Conservation (phyloP, 106 monocot species). For the Platanthera zijinensis region DNA sequence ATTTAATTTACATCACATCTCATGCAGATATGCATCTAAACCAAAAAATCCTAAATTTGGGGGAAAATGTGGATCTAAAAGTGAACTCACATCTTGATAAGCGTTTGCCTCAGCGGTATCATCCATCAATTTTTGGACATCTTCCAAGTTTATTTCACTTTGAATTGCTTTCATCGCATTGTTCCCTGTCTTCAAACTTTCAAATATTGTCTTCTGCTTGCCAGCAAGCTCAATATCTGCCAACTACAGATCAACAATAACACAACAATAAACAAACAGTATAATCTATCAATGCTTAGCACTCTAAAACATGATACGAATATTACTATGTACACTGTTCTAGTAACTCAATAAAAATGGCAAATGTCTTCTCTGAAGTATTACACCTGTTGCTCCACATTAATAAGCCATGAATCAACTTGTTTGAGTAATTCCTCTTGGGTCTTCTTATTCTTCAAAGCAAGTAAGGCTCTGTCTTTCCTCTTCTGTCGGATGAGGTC, state of each 20-base stretch:
- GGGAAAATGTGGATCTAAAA: conserved; percentile 2
- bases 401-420: conserved; percentile 83
- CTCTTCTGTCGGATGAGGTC: conserved; percentile 73
- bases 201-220: conserved; percentile 88
- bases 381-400: conserved; percentile 91
- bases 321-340: not conserved
- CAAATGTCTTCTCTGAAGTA: not conserved
- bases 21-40: not conserved
- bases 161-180: conserved; percentile 86
- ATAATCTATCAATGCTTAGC: not conserved
- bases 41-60: not conserved
- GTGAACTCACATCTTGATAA: conserved; percentile 86
- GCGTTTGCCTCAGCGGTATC: conserved; percentile 92
- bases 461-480: conserved; percentile 89
- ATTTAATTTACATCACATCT: not conserved
- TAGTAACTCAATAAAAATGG: not conserved
- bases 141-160: conserved; percentile 89
- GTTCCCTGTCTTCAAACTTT: conserved; percentile 80
- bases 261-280: not conserved
- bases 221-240: conserved; percentile 84
- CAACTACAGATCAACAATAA: conserved; percentile 31
- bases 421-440: conserved; percentile 86
- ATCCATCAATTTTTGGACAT: conserved; percentile 95
- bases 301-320: not conserved
- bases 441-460: conserved; percentile 91